A percentile compares a stretch with the other conserved stretches of the same genome.
These are phyloP conservation scores for Botrytis elliptica DNA, from an alignment of 2,329 filamentous ascomycete genomes.

Conservation along the genomic window DNA sequence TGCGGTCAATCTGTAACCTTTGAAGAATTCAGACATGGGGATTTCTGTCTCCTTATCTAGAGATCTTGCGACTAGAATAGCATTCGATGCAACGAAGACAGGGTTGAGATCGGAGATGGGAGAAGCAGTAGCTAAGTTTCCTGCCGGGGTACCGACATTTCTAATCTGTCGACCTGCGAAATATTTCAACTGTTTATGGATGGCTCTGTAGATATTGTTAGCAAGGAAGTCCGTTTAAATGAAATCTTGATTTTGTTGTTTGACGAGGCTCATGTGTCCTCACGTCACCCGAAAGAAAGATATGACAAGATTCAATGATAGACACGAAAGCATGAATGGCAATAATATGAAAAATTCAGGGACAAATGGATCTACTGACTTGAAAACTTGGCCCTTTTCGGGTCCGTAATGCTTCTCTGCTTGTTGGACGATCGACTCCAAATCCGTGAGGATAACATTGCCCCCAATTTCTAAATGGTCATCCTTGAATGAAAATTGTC, in stretches of 20 bases:
- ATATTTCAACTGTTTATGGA: conserved; percentile 89
- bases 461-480: conserved; percentile 88
- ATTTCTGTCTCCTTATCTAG: conserved; percentile 72
- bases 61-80: conserved; percentile 77
- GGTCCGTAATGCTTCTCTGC: conserved; percentile 77
- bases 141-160: conserved; percentile 95
- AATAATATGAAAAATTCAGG: too few species aligned
- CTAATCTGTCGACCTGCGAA: conserved; percentile 95
- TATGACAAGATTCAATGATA: not conserved
- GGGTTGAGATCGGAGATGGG: conserved; percentile 97
- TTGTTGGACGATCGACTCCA: conserved; percentile 79
- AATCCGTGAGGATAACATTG: conserved; percentile 87
- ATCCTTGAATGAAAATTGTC: conserved; percentile 76
- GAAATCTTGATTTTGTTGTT: not conserved
- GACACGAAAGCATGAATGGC: not conserved
- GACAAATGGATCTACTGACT: conserved; percentile 31
- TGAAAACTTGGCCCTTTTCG: conserved; percentile 66
- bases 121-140: conserved; percentile 90
- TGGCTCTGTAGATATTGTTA: conserved; percentile 50
- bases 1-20: conserved; percentile 82
- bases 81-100: conserved; percentile 84
- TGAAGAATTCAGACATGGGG: conserved; percentile 92
- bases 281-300: not conserved
- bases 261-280: not conserved
- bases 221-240: not conserved